Evolutionary conservation across 176 grass and related monocot species (phyloP).

Genomic region (Oryza meridionalis): DNA sequence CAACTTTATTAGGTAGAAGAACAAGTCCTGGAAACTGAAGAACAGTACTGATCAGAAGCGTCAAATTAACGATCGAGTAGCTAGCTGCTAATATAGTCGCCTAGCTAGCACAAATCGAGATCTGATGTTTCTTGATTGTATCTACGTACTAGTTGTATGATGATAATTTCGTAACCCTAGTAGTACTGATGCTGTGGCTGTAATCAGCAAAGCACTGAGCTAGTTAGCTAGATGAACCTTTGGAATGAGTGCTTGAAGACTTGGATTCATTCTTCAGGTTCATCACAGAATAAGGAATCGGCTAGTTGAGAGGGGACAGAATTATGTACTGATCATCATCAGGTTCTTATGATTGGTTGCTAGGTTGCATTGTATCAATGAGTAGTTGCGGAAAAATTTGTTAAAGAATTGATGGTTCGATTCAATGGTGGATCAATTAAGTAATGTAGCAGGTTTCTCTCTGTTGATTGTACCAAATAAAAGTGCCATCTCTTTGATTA

Average conservation of each 20-base stretch:
- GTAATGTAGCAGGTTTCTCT: constrained; percentile 61
- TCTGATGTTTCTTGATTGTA: constrained; percentile 22
- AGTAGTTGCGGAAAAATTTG: constrained; percentile 49
- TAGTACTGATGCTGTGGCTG: constrained; percentile 29
- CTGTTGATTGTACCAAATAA: constrained; percentile 54
- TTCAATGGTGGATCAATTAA: constrained; percentile 45
- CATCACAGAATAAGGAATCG: constrained; percentile 53
- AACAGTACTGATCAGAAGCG: constrained; percentile 22
- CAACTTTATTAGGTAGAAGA: constrained; percentile 71
- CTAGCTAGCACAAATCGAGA: constrained; percentile 16
- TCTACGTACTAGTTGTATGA: constrained; percentile 32
- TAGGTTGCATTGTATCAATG: constrained; percentile 54
- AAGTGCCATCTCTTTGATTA: constrained; percentile 47
- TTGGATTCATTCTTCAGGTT: constrained; percentile 76
- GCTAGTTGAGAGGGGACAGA: constrained; percentile 26
- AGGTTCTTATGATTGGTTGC: constrained; percentile 54
- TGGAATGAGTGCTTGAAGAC: constrained; percentile 77
- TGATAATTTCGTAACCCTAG: constrained; percentile 33
- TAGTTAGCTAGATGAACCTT: constrained; percentile 66
- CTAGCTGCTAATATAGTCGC: neutral
- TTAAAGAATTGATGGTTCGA: constrained; percentile 45
- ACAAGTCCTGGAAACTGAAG: neutral
- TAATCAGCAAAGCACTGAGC: constrained; percentile 24
- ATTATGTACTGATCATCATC: constrained; percentile 33
- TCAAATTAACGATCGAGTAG: neutral